A percentile compares a stretch with the other conserved stretches of the same genome.
Conservation (phyloP, 1,284 basidiomycete genomes). For the Leccinum pachyderme region DNA sequence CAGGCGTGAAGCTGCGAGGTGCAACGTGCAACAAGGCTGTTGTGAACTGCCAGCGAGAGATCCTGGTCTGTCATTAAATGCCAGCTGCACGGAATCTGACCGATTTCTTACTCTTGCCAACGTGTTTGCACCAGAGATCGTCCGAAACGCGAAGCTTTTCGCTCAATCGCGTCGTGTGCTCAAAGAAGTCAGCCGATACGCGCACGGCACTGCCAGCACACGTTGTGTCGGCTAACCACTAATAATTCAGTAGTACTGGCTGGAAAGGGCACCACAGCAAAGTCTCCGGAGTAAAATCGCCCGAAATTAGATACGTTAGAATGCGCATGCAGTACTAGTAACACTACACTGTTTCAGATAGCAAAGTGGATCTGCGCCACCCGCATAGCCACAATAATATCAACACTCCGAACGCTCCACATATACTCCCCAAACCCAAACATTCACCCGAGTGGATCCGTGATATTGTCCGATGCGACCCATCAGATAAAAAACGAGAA, state of each 20-base stretch:
- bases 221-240: too few relatives aligned
- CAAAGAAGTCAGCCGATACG: not conserved
- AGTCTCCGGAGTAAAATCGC: slow-evolving; percentile 4
- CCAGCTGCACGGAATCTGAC: not conserved
- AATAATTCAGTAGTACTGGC: too few relatives aligned
- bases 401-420: not conserved
- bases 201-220: not conserved
- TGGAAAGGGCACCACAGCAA: too few relatives aligned
- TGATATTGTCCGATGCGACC: not conserved
- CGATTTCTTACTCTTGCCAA: not conserved
- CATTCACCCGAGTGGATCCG: not conserved
- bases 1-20: slow-evolving; percentile 7
- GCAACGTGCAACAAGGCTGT: slow-evolving; percentile 25
- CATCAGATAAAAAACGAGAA: not conserved
- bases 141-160: not conserved
- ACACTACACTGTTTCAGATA: slow-evolving; percentile 2
- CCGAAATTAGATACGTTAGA: slow-evolving; percentile 2
- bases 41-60: not conserved
- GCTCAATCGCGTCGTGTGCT: too few relatives aligned
- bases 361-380: not conserved
- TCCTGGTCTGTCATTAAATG: not conserved
- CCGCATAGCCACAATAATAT: not conserved
- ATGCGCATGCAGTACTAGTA: not conserved
- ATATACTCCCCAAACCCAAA: not conserved
- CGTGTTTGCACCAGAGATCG: not conserved